Evolutionary conservation across 441 rosid genomes (phyloP), one percentile per base, ranked within the genome.

Genomic region (Arabidopsis lyrata): DNA sequence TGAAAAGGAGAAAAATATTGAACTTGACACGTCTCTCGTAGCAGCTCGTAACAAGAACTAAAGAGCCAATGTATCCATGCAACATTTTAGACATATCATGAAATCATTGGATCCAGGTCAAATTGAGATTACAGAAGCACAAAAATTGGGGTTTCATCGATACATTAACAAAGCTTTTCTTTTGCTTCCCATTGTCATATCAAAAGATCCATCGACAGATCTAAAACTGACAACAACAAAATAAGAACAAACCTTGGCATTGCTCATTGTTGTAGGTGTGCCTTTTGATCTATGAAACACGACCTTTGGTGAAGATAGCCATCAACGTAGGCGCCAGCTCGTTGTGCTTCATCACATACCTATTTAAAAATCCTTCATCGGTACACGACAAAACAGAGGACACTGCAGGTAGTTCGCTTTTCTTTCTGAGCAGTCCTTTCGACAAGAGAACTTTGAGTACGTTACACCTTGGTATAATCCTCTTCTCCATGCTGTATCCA

Each of bases 391-490:
- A 14, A 11, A 78, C 67, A 53, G 57, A 49, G 14, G 72, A 16
- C 9, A 38, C 4, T 4, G 81, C 2, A 58, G 59, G 66, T 4
- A 52, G 50, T 45, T 62, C 14, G 52, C 54, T 74, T 59, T 48
- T 35, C 5, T 22, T 5, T 60, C 20, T 27, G 7, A 59, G 12
- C 63, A 41, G 20, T 15, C 64, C 76, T 22, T 54, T 34, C 1
- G 64, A 72, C 57, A 72, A 1, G 20, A 55, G 70, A 34, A 48
- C 70, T 54, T 44, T 55, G n/a, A 72, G 27, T 7, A 72, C 76
- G 15, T 72, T 72, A 63, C 77, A 79, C 73, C 85, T 83, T 5
- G 84, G 88, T 0, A 72, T 66, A 20, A 81, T 77, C 66, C 83
- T 72, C 47, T 63, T 63, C 56, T 72, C 47, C 36, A 72, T 1